Conservation (phyloP, 441 rosid genomes). For the Erodium trifolium region DNA sequence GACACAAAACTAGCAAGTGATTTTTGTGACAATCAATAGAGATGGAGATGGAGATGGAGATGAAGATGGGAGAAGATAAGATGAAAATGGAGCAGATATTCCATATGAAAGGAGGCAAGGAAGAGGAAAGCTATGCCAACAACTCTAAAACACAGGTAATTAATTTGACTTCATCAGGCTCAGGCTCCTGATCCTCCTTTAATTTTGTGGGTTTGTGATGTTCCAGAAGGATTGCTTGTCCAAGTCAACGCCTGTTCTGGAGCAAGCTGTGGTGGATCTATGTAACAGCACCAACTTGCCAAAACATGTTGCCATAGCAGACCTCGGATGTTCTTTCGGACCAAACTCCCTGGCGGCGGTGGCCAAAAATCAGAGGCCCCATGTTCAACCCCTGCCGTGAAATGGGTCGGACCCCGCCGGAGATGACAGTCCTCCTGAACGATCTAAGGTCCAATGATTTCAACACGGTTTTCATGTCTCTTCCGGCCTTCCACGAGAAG, state of each 20-base stretch:
- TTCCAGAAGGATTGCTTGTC: conserved; percentile 1
- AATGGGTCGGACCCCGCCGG: conserved; percentile 21
- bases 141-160: neutral
- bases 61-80: neutral
- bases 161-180: no score
- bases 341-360: conserved; percentile 28
- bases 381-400: conserved; percentile 14
- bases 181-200: no score
- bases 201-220: no score
- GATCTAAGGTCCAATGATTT: conserved; percentile 25
- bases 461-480: conserved; percentile 36
- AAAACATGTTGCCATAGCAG: conserved; percentile 22
- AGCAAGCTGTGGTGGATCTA: conserved; percentile 23
- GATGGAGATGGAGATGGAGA: no score
- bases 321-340: conserved; percentile 43
- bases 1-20: no score
- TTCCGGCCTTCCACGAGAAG: conserved; percentile 27
- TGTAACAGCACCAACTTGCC: conserved; percentile 17
- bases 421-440: conserved; percentile 29
- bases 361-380: conserved; percentile 19
- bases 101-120: neutral
- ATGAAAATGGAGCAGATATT: neutral
- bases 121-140: conserved; percentile 1
- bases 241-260: conserved; percentile 19
- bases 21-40: no score